Evolutionary conservation across 352 stramenopile genomes (phyloP).

Genomic region (Aphanomyces euteiches): DNA sequence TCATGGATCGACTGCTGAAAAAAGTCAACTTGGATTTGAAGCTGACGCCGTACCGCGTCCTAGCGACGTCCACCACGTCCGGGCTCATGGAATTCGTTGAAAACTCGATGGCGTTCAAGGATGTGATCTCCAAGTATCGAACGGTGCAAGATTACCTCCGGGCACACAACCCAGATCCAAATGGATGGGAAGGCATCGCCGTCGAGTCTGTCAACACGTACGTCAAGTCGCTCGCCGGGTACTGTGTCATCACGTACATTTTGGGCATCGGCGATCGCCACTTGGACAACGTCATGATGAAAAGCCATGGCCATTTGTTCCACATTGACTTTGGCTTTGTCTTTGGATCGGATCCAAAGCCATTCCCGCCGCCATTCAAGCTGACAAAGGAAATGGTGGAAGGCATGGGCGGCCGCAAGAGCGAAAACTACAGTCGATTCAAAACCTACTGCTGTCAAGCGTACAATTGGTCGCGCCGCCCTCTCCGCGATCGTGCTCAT

Average conservation of each 20-base stretch:
- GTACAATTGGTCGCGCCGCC: constrained; percentile 71
- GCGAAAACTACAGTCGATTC: constrained; percentile 90
- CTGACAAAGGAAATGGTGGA: constrained; percentile 97
- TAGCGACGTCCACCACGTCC: constrained; percentile 83
- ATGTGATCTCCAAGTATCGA: constrained; percentile 93
- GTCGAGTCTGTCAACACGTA: constrained; percentile 94
- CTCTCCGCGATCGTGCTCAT: constrained; percentile 83
- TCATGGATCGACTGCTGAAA: constrained; percentile 99
- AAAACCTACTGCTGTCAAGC: constrained; percentile 91
- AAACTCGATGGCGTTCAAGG: constrained; percentile 93
- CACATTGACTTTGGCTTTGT: constrained; percentile 99
- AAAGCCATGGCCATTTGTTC: constrained; percentile 95
- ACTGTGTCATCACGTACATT: constrained; percentile 99
- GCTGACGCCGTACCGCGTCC: constrained; percentile 94
- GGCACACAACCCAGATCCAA: constrained; percentile 82
- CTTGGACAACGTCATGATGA: constrained; percentile 99
- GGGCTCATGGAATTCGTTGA: constrained; percentile 98
- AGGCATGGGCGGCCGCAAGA: constrained; percentile 92
- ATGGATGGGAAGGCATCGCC: constrained; percentile 82
- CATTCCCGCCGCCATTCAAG: constrained; percentile 97
- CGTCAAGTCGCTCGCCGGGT: constrained; percentile 96
- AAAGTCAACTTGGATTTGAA: constrained; percentile 97
- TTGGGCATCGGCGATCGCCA: constrained; percentile 99
- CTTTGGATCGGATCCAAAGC: constrained; percentile 98
- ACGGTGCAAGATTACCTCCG: constrained; percentile 87